phyloP scores from a whole-genome alignment of 768 basidiomycete genomes.

The Leccinum broughii region DNA sequence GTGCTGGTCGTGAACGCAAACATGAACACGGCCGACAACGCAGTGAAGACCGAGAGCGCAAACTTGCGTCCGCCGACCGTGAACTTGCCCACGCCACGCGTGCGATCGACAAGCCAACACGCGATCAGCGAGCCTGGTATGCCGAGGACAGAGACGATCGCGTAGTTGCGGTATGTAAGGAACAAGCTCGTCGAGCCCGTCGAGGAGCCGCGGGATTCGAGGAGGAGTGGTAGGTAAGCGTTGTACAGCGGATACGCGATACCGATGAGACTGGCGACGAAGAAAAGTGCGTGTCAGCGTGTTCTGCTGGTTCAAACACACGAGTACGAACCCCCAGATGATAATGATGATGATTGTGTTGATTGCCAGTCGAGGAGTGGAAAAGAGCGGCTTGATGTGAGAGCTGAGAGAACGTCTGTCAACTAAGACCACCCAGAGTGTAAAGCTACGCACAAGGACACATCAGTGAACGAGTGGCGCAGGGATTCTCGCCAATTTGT shows the following conservation, averaged over 20 bases:
- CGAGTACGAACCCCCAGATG: constrained; percentile 47
- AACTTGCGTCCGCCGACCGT: constrained; percentile 47
- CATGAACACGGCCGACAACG: constrained; percentile 47
- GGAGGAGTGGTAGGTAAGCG: constrained; percentile 51
- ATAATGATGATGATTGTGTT: constrained; percentile 50
- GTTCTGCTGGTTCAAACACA: background rate
- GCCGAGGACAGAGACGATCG: constrained; percentile 47
- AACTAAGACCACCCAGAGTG: background rate
- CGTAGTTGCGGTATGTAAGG: constrained; percentile 48
- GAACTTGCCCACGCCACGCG: constrained; percentile 34
- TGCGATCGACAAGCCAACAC: constrained; percentile 45
- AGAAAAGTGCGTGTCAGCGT: background rate
- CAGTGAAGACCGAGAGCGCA: constrained; percentile 46
- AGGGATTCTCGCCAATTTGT: constrained; percentile 26
- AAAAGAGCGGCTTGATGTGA: constrained; percentile 51
- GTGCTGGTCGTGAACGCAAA: constrained; percentile 53
- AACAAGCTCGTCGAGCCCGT: constrained; percentile 23
- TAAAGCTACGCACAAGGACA: constrained; percentile 39
- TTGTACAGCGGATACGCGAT: constrained; percentile 57
- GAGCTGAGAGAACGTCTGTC: constrained; percentile 32
- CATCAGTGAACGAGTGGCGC: constrained; percentile 36
- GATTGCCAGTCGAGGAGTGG: constrained; percentile 41
- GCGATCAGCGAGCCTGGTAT: constrained; percentile 51
- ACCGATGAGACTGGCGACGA: constrained; percentile 38
- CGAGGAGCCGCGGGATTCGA: constrained; percentile 35